Percentiles rank a stretch among this genome's conserved stretches.
phyloP scores from a whole-genome alignment of 1,139 yeast genomes.

The Wickerhamomyces sp. region DNA sequence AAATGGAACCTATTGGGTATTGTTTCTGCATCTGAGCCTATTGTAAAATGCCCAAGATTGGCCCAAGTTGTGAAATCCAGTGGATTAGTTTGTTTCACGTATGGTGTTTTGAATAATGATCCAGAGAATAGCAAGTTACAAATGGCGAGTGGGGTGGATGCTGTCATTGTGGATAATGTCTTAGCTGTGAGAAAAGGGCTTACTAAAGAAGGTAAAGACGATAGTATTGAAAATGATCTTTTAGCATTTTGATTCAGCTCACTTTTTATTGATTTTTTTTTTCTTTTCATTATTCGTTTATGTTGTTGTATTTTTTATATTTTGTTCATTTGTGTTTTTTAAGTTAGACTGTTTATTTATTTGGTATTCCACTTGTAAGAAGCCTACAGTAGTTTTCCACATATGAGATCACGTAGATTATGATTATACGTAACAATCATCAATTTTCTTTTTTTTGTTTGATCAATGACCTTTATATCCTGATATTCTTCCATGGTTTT shows the following conservation, averaged over 20 bases:
- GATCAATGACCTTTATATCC: background rate
- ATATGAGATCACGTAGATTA: too few species aligned
- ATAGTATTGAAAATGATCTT: background rate
- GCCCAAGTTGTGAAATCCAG: constrained; percentile 85
- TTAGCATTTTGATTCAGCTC: background rate
- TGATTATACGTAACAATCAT: too few species aligned
- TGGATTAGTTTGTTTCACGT: constrained; percentile 91
- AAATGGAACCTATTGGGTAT: constrained; percentile 92
- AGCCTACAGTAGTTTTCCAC: too few species aligned
- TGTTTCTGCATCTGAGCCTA: constrained; percentile 83
- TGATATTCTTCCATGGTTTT: background rate
- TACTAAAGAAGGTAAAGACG: constrained; percentile 23
- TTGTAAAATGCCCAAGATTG: constrained; percentile 82
- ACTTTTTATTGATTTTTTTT: background rate
- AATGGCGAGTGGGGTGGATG: constrained; percentile 94
- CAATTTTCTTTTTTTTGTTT: background rate
- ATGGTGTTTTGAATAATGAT: constrained; percentile 80
- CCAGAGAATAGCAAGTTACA: constrained; percentile 84
- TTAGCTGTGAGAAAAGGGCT: constrained; percentile 87
- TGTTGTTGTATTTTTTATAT: too few species aligned
- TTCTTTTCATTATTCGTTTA: background rate
- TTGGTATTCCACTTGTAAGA: too few species aligned
- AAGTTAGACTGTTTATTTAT: too few species aligned
- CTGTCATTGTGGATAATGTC: constrained; percentile 94
- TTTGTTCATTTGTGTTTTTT: too few species aligned